phyloP scores from a whole-genome alignment of 192 early-diverging fungal species.

The Piromyces finnis region DNA sequence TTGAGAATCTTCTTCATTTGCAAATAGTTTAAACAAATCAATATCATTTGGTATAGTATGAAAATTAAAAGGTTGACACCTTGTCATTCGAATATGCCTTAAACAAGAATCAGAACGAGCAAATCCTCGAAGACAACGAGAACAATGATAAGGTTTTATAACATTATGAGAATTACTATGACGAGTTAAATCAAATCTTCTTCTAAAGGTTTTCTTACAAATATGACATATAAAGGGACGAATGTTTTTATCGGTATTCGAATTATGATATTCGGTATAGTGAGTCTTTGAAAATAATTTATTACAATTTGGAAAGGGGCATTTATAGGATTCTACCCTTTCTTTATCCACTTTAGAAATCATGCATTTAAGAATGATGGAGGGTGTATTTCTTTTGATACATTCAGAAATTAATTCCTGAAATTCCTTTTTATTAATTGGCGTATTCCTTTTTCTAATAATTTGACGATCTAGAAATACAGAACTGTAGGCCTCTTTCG shows the following conservation, averaged over 20 bases:
- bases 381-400: not conserved
- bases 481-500: not conserved
- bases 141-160: not conserved
- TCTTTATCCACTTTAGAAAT: not conserved
- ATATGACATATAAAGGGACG: not conserved
- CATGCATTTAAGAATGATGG: not conserved
- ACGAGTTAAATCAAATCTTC: not conserved
- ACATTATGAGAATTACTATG: not conserved
- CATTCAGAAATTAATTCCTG: not conserved
- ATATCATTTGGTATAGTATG: not conserved
- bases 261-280: not conserved
- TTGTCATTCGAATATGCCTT: not conserved
- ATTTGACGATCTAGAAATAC: not conserved
- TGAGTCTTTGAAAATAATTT: not conserved
- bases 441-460: not conserved
- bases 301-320: not conserved
- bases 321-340: not conserved
- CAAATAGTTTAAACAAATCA: not conserved
- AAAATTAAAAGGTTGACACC: not conserved
- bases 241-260: not conserved
- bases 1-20: not conserved
- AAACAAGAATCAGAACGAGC: not conserved
- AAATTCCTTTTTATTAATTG: not conserved
- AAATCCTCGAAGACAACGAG: not conserved
- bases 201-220: not conserved